Evolutionary conservation across 2,329 filamentous ascomycete genomes (phyloP), one percentile per base, ranked within the genome.

Genomic region (Cercospora brassicicola): DNA sequence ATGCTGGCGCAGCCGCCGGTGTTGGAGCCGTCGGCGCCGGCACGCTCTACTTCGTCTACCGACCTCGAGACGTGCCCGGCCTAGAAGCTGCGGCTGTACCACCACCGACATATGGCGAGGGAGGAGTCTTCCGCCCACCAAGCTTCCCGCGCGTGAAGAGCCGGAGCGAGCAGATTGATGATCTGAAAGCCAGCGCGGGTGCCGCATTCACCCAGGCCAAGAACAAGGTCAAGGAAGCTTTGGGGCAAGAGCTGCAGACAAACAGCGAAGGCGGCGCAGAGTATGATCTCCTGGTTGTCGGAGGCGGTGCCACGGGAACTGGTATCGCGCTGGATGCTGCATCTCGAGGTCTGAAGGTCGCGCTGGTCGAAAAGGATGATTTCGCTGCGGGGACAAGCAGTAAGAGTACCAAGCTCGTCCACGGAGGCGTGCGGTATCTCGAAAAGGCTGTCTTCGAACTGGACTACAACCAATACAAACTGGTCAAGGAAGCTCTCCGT

Each of bases 371-470:
- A 81, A 86, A 91, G 69, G 92, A 94, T 78, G 91, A 95, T 80
- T 95, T 94, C 78, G 90, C 89, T 74, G 86, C 89, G 70, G 91
- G 92, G 31, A 94, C 91, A 48, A 93, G 90, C 82, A 92, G 90
- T 79, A 94, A 94, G 83, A 93, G 90, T 82, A 95, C 91, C 59
- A 95, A 95, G 81, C 85, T 95, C 63, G 92, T 95, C 18, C 91
- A 95, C 80, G 91, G 91, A 73, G 91, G 91, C 76, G 92, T 95
- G 68, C 87, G 91, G 72, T 95, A 94, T 78, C 84, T 95, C 67
- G 92, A 95, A 79, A 95, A 95, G 83, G 91, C 91, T 64, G 88
- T 95, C 60, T 93, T 89, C 89, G 91, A 94, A 78, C 83, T 94
- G 75, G 91, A 95, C 79, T 94, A 93, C 79, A 89, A 89, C 73